Conservation (phyloP, 108 stramenopile genomes). For the Bacterosira constricta region DNA sequence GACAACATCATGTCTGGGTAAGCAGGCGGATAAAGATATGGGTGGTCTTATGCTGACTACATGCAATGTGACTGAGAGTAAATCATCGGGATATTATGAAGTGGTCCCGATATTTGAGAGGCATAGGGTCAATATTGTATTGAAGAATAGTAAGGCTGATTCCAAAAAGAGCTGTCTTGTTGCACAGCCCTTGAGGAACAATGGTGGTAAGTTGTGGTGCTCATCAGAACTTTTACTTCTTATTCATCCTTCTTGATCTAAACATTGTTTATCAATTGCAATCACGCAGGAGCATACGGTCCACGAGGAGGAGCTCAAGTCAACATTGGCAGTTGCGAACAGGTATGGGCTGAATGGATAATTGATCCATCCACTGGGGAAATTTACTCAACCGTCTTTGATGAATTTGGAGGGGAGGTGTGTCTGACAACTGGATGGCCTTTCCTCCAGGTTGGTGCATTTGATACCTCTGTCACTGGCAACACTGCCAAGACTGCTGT, state of each 20-base stretch:
- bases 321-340: constrained; percentile 58
- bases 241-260: background rate
- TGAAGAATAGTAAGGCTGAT: constrained; percentile 27
- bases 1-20: constrained; percentile 66
- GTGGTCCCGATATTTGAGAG: constrained; percentile 22
- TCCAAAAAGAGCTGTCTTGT: constrained; percentile 51
- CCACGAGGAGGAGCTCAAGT: constrained; percentile 77
- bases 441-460: constrained; percentile 85
- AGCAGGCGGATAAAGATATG: constrained; percentile 50
- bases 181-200: constrained; percentile 50
- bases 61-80: constrained; percentile 45
- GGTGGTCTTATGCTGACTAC: constrained; percentile 52
- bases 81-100: constrained; percentile 57
- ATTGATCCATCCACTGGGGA: constrained; percentile 57
- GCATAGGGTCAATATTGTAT: constrained; percentile 14
- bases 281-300: constrained; percentile 61
- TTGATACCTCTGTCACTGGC: constrained; percentile 54
- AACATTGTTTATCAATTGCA: background rate
- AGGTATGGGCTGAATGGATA: constrained; percentile 59
- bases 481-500: constrained; percentile 61
- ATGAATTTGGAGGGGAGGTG: constrained; percentile 54
- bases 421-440: constrained; percentile 94
- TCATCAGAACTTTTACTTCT: background rate
- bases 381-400: constrained; percentile 58
- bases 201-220: constrained; percentile 52